Conservation (phyloP, 352 stramenopile genomes). For the Pythium phragmitis region DNA sequence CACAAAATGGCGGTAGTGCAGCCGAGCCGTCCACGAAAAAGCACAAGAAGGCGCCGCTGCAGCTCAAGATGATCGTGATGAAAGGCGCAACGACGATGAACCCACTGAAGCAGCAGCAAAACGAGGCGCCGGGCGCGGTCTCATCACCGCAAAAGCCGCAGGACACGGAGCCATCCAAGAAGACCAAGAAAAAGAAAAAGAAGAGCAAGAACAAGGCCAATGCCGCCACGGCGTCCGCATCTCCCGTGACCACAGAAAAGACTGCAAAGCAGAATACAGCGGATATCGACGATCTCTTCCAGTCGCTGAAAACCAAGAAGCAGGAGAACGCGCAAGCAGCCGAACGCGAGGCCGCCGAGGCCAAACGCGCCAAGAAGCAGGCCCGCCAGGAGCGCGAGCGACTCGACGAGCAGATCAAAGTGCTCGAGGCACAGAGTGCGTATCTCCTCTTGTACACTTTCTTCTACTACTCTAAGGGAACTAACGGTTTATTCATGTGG, state of each 20-base stretch:
- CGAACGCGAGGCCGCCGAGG: constrained; percentile 52
- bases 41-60: constrained; percentile 30
- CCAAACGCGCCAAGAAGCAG: constrained; percentile 39
- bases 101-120: constrained; percentile 20
- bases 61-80: constrained; percentile 32
- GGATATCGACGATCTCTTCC: constrained; percentile 83
- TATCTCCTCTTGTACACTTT: constrained; percentile 1
- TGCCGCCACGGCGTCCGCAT: not conserved
- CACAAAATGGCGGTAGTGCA: not conserved
- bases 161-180: constrained; percentile 16
- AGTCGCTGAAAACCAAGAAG: constrained; percentile 73
- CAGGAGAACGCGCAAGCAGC: constrained; percentile 57
- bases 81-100: constrained; percentile 28
- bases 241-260: constrained; percentile 1
- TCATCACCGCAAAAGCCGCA: not conserved
- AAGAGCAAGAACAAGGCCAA: constrained; percentile 41
- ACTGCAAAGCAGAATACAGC: constrained; percentile 27
- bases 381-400: constrained; percentile 61
- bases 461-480: too few species aligned
- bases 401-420: constrained; percentile 78
- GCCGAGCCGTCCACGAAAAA: constrained; percentile 23
- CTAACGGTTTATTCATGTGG: constrained; percentile 10
- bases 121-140: not conserved
- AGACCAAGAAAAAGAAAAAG: constrained; percentile 52
- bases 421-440: constrained; percentile 78